Evolutionary conservation across 352 stramenopile species (phyloP).

Genomic region (Phytophthora cryptogea): DNA sequence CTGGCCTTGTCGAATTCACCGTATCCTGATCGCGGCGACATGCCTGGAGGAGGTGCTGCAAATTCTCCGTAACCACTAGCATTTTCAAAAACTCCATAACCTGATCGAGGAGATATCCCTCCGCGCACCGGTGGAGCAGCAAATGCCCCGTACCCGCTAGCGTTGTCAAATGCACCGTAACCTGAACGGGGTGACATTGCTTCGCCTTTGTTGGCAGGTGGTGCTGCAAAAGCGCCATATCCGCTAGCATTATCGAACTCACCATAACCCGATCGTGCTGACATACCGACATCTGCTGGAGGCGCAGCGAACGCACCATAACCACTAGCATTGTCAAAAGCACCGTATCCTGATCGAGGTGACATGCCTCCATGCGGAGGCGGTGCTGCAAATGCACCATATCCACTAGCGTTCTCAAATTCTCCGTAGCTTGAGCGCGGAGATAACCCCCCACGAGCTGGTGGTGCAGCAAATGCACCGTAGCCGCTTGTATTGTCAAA

Average conservation of each 20-base stretch:
- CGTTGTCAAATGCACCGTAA: constrained; percentile 24
- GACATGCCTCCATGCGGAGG: constrained; percentile 9
- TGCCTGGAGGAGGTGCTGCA: not conserved
- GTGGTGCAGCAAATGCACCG: constrained; percentile 18
- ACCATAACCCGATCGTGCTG: constrained; percentile 32
- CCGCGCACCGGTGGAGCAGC: not conserved
- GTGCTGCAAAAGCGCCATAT: constrained; percentile 22
- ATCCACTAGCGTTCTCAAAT: constrained; percentile 36
- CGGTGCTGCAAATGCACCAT: constrained; percentile 28
- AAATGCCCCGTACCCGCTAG: constrained; percentile 36
- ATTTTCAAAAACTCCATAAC: constrained; percentile 31
- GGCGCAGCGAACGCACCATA: constrained; percentile 44
- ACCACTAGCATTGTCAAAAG: constrained; percentile 35
- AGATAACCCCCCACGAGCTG: not conserved
- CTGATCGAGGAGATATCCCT: constrained; percentile 20
- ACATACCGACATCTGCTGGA: constrained; percentile 22
- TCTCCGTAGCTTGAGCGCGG: constrained; percentile 34
- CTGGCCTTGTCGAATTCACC: constrained; percentile 28
- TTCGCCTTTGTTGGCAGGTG: not conserved
- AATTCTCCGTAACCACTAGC: constrained; percentile 28
- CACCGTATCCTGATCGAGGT: constrained; percentile 37
- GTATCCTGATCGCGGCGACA: constrained; percentile 23
- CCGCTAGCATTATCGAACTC: constrained; percentile 37
- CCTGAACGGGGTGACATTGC: constrained; percentile 17
- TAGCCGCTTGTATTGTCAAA: constrained; percentile 30